Base-by-base conservation (phyloP, 768 basidiomycete species). In the Boletus vermiculosoides region DNA sequence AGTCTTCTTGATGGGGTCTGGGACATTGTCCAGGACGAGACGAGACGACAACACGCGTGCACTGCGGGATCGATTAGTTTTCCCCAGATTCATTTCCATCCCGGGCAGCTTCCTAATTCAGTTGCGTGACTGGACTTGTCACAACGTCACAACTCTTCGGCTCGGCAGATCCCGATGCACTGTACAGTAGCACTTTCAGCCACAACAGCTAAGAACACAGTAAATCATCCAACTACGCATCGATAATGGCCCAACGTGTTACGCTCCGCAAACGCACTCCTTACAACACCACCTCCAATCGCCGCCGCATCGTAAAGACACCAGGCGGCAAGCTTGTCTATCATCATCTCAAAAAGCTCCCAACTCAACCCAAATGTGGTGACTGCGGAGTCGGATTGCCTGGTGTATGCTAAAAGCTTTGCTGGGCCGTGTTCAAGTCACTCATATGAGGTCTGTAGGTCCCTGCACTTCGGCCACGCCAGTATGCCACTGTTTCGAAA, bases 321-420 rank as follows among this genome's bases (percentile, higher is more conserved):
- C 97, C 97, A 53, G 97, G 96, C 78, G 97, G 97, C 64, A 93
- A 90, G 78, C 89, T 98, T 67, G 93, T 96, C 67, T 95, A 96
- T 80, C 95, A 98, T 80, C 92, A 97, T 76, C 79, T 98, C 77
- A 92, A 95, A 86, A 98, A 99, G 81, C 86, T 85, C 64, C 88
- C 87, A 55, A 84, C 90, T 31, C 79, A 88, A 45, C 96, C 94
- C 64, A 97, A 98, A 77, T 99, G 96, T 77, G 97, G 97, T 83
- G 97, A 99, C 80, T 99, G 97, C 69, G 96, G 95, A 59, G 81
- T 85, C 66, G 91, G 87, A 64, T 87, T 99, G 53, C 86, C 95
- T 64, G 97, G 97, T 73, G 96, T 98, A 80, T 68, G 93, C 81
- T n/a, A 4, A 36, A 30, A 42, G 8, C 30, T 47, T 37, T 23